Evolutionary conservation across 164 flowering plant species (phyloP).

Genomic region (Chloranthus sessilifolius): DNA sequence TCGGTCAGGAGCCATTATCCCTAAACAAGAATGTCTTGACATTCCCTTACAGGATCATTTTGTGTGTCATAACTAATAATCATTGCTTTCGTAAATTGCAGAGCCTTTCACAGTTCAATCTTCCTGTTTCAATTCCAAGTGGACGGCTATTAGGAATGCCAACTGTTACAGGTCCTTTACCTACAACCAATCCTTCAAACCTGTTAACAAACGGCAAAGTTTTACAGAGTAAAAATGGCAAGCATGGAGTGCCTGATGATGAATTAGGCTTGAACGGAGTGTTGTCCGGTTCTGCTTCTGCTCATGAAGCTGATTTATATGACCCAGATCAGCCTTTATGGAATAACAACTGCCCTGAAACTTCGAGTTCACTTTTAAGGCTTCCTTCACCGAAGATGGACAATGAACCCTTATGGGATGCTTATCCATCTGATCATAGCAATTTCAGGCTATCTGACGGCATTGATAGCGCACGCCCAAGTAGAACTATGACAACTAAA

Average conservation of each 20-base stretch:
- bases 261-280: constrained; percentile 33
- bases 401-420: constrained; percentile 34
- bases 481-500: constrained; percentile 27
- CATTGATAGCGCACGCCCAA: constrained; percentile 27
- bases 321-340: constrained; percentile 98
- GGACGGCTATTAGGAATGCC: constrained; percentile 42
- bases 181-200: constrained; percentile 43
- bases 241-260: constrained; percentile 41
- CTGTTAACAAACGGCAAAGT: constrained; percentile 34
- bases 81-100: constrained; percentile 27
- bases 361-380: constrained; percentile 37
- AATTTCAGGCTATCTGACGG: constrained; percentile 23
- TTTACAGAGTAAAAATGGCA: constrained; percentile 35
- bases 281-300: constrained; percentile 28
- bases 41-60: too few relatives aligned
- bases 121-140: constrained; percentile 82
- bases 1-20: too few relatives aligned
- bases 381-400: constrained; percentile 43
- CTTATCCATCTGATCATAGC: constrained; percentile 33
- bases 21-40: too few relatives aligned
- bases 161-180: constrained; percentile 46
- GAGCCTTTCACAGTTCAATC: constrained; percentile 97
- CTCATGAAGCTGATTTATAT: constrained; percentile 68
- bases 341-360: constrained; percentile 56
- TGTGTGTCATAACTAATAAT: too few relatives aligned